Base-by-base conservation (phyloP, 1,284 basidiomycete genomes). In the Inonotus hispidus region DNA sequence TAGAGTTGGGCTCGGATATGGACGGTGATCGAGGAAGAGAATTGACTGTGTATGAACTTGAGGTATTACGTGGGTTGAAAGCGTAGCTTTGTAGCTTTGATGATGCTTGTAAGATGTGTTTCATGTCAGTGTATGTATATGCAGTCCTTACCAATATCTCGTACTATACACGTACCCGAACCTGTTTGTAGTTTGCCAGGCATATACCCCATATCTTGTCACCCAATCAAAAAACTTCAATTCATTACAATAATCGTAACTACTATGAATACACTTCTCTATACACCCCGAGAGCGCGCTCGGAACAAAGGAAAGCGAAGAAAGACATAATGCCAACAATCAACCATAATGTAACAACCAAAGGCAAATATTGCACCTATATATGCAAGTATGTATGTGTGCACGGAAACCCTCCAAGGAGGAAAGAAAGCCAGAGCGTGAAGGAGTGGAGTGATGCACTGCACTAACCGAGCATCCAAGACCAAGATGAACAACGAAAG, bases 231-330 rank as follows among this genome's bases (percentile, higher is more conserved):
- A 14, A 10, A 21, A 7, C 21, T 50, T 50, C 7, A 37, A 11
- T 23, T 59, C 58, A 59, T 59, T 59, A 59, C 58, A 59, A 21
- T 21, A 16, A 49, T 41, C 37, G 37, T 59, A 25, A 59, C 16
- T 49, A 25, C n/a, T 43, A 49, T 29, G 29, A 59, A 45, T 59
- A 59, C 58, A 59, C 13, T 43, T 43, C 41, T 43, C 16, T 43
- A 14, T n/a, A 43, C 16, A 43, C 16, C 8, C 16, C 41, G 41
- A 43, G 7, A 21, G 16, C 32, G 32, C 32, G 32, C 32, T 4
- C 32, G 32, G 32, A 32, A 32, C 4, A 8, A 32, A 8, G 8
- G 8, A 32, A 32, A 8, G 8, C 3, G 32, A 32, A 32, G 8
- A 32, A 32, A 32, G 32, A 32, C 4, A 32, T 4, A 32, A 32